Conservation (phyloP, 306 rosid species). For the Rosa lucieae region DNA sequence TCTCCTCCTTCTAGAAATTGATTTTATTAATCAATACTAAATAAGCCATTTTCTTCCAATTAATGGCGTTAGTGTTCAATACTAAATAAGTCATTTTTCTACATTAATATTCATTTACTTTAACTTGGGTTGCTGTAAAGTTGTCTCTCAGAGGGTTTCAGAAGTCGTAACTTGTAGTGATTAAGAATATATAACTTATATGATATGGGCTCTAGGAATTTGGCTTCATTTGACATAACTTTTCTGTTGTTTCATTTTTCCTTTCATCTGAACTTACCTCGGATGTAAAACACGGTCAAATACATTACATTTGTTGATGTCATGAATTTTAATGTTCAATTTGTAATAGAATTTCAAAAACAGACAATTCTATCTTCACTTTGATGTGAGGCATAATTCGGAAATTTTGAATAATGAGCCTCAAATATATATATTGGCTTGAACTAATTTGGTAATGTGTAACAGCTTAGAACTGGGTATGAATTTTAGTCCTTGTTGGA, state of each 20-base stretch:
- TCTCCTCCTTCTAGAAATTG: not conserved
- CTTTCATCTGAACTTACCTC: not conserved
- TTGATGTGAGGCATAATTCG: not conserved
- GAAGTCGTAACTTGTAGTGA: not conserved
- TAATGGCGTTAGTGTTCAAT: not conserved
- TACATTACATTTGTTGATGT: constrained; percentile 1
- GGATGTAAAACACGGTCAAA: not conserved
- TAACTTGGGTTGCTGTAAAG: not conserved
- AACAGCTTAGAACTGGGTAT: not conserved
- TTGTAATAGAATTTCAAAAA: not conserved
- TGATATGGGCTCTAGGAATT: not conserved
- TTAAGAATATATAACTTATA: too few relatives aligned
- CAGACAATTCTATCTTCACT: not conserved
- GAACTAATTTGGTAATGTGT: not conserved
- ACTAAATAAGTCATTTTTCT: not conserved
- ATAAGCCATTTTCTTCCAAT: not conserved
- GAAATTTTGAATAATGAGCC: not conserved
- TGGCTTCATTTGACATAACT: not conserved
- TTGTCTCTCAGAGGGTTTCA: not conserved
- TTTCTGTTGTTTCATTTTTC: not conserved
- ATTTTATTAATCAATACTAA: not conserved
- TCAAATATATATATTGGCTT: too few relatives aligned
- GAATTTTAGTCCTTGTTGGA: not conserved
- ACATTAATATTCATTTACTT: not conserved
- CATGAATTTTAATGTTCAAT: not conserved